Evolutionary conservation across 345 rosid species (phyloP), one percentile per base, ranked within the genome.

Genomic region (Aquilaria sinensis): DNA sequence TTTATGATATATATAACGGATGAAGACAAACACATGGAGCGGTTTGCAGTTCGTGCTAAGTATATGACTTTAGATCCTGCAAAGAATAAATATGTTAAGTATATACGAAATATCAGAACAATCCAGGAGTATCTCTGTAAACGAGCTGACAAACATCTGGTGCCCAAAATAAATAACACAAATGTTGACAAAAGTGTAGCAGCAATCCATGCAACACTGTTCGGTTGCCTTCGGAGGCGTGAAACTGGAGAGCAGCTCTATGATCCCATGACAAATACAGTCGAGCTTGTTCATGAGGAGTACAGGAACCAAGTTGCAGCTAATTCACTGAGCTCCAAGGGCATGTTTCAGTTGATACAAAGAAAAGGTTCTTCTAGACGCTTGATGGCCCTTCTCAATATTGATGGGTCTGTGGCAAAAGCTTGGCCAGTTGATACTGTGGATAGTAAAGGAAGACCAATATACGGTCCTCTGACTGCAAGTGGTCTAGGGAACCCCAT

Each of bases 51-150:
- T 10, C 91, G 97, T 60, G 97, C 97, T 1, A 91, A 91, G 80
- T 91, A 91, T 78, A 91, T 91, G 97, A 88, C 97, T 0, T 62
- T 91, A 52, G 97, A 91, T 74, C 97, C 97, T 0, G 89, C 88
- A 0, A 91, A 88, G 69, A 91, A 91, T 69, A 88, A 91, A 69
- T 91, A 91, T 54, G 97, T 91, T 1, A 91, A 91, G 67, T 91
- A 88, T 63, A 88, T 91, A 34, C 78, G 87, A 30, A 91, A 91
- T 68, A 91, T 91, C 66, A 83, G 97, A 72, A 86, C 91, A 31
- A 91, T 91, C 71, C 96, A 91, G 65, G 97, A 91, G 52, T 91
- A 88, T 71, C 80, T 91, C 11, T 83, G 89, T 75, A 79, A 86
- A 70, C 75, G 94, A 66, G 97, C 96, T 63, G 97, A 88, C 79